These are phyloP conservation scores for Gossypium thurberi DNA, from an alignment of 345 rosid species.

Conservation along the genomic window DNA sequence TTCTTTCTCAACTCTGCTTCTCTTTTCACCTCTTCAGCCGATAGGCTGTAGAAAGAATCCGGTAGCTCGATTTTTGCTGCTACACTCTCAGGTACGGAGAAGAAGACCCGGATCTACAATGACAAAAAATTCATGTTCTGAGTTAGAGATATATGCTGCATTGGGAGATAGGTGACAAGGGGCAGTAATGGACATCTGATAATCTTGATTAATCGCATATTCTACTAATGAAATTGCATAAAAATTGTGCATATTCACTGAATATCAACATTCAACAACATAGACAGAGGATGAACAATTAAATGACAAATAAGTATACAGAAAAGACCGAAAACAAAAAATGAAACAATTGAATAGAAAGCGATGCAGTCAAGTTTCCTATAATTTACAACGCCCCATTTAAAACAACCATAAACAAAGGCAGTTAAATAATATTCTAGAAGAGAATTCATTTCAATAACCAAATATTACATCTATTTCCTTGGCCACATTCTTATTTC, in stretches of 20 bases:
- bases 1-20: constrained; percentile 84
- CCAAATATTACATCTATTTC: too few relatives aligned
- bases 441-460: too few relatives aligned
- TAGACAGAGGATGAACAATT: background rate
- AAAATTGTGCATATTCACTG: background rate
- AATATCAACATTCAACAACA: background rate
- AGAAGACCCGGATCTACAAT: constrained; percentile 64
- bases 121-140: background rate
- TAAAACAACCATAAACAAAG: background rate
- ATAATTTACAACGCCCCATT: background rate
- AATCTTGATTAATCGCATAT: background rate
- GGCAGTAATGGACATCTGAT: background rate
- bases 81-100: constrained; percentile 71
- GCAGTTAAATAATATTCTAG: background rate
- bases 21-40: constrained; percentile 63
- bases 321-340: background rate
- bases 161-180: background rate
- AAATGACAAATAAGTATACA: background rate
- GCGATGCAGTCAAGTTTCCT: background rate
- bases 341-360: background rate
- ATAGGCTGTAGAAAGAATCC: constrained; percentile 80
- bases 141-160: background rate
- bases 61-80: constrained; percentile 89
- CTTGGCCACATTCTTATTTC: too few relatives aligned
- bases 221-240: background rate